A percentile compares a stretch with the other conserved stretches of the same genome.
Evolutionary conservation across 768 basidiomycete species (phyloP).

Genomic region (Phylloporus arenicola): DNA sequence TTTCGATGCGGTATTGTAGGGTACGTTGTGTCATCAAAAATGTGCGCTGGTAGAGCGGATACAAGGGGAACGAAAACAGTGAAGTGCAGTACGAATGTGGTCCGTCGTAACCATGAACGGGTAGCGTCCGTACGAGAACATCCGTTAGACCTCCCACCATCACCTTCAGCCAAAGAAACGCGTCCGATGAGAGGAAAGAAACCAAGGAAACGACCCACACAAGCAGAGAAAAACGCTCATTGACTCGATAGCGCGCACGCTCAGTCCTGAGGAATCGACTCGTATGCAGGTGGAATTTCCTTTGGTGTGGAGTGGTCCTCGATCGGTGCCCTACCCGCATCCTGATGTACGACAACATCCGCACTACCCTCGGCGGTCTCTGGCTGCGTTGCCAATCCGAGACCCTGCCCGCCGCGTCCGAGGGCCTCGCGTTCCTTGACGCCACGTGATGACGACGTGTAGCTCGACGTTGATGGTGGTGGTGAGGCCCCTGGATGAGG

Average conservation of each 20-base stretch:
- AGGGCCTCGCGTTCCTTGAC: conserved; percentile 25
- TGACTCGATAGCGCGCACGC: neutral
- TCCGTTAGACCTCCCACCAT: neutral
- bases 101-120: neutral
- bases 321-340: conserved; percentile 22
- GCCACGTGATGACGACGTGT: conserved; percentile 9
- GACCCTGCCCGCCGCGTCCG: conserved; percentile 12
- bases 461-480: conserved; percentile 19
- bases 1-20: conserved; percentile 5
- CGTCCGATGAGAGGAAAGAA: neutral
- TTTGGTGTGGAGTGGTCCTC: conserved; percentile 15
- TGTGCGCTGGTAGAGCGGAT: too few species aligned
- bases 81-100: neutral
- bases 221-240: too few species aligned
- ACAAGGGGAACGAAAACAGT: neutral
- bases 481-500: conserved; percentile 19
- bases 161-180: neutral
- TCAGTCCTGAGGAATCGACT: conserved; percentile 23
- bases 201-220: neutral
- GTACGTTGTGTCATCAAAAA: neutral
- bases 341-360: conserved; percentile 25
- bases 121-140: neutral
- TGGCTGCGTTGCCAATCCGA: conserved; percentile 18
- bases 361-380: conserved; percentile 17
- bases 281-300: conserved; percentile 28